phyloP scores from a whole-genome alignment of 2,329 filamentous ascomycete species.

The Aspergillus thermomutatus region DNA sequence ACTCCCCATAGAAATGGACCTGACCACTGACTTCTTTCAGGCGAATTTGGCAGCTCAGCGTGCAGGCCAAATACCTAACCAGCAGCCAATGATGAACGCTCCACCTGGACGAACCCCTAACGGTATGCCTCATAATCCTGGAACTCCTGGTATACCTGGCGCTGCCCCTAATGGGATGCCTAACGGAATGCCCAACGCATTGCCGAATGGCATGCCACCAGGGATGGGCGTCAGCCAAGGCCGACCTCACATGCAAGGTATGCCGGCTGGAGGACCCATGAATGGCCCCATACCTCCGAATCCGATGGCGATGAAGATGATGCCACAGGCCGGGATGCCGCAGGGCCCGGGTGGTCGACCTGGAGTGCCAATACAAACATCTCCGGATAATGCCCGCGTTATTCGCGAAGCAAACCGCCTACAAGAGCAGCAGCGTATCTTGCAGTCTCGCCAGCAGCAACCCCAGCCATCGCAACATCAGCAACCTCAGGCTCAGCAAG shows the following conservation, averaged over 20 bases:
- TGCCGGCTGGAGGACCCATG: slow-evolving; percentile 41
- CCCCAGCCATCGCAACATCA: slow-evolving; percentile 25
- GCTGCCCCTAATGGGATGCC: slow-evolving; percentile 43
- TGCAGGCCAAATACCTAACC: slow-evolving; percentile 40
- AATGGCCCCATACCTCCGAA: slow-evolving; percentile 51
- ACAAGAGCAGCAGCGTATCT: slow-evolving; percentile 57
- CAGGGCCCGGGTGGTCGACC: slow-evolving; percentile 35
- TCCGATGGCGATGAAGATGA: slow-evolving; percentile 57
- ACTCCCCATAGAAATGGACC: not conserved
- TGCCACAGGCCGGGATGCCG: slow-evolving; percentile 58
- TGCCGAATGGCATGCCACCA: slow-evolving; percentile 46
- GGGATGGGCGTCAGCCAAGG: slow-evolving; percentile 34
- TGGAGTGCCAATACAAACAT: slow-evolving; percentile 53
- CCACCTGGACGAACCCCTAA: slow-evolving; percentile 37
- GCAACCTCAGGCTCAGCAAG: slow-evolving; percentile 28
- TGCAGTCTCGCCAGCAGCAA: slow-evolving; percentile 51
- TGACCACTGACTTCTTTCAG: slow-evolving; percentile 20
- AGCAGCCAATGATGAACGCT: slow-evolving; percentile 35
- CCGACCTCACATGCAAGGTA: slow-evolving; percentile 41
- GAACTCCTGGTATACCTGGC: slow-evolving; percentile 35
- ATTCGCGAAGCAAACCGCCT: slow-evolving; percentile 47
- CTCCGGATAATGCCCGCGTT: slow-evolving; percentile 47
- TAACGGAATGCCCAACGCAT: slow-evolving; percentile 40
- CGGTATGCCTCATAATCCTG: slow-evolving; percentile 35
- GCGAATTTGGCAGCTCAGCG: slow-evolving; percentile 44